These are phyloP conservation scores for Gypsophila paniculata DNA, from an alignment of 179 eudicot species.

Conservation along the genomic window DNA sequence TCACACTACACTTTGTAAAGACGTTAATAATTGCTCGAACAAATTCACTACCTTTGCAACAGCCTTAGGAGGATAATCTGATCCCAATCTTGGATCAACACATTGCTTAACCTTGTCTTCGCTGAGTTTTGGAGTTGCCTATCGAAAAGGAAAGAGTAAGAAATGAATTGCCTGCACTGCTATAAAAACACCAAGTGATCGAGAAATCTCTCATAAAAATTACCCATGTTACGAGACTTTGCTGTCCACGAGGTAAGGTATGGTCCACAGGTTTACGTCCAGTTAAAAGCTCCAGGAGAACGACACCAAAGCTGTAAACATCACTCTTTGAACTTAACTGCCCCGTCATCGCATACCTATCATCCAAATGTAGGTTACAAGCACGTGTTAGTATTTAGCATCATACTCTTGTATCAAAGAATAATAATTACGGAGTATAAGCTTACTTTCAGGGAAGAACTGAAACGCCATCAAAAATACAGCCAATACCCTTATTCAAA, in stretches of 20 bases:
- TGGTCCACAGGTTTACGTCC: constrained; percentile 95
- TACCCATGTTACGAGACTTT: constrained; percentile 95
- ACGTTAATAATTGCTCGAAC: neutral
- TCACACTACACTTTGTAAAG: neutral
- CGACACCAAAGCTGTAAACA: constrained; percentile 89
- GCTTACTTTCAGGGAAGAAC: too few species aligned
- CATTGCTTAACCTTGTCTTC: constrained; percentile 93
- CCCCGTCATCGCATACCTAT: constrained; percentile 92
- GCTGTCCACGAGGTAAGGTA: constrained; percentile 88
- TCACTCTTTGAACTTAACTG: constrained; percentile 88
- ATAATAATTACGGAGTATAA: too few species aligned
- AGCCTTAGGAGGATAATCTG: constrained; percentile 86
- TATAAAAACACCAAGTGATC: neutral
- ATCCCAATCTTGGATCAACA: constrained; percentile 62
- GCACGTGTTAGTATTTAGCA: constrained; percentile 11
- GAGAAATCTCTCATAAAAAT: neutral
- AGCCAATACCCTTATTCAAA: too few species aligned
- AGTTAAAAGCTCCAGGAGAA: constrained; percentile 75
- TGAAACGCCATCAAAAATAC: too few species aligned
- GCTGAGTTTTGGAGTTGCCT: constrained; percentile 94
- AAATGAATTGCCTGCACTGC: neutral
- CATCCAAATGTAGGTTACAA: constrained; percentile 18
- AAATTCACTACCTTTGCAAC: constrained; percentile 60
- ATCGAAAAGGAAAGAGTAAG: constrained; percentile 12
- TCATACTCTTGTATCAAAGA: neutral